phyloP scores from a whole-genome alignment of 2,329 filamentous ascomycete species.

The Dactylellina drechsleri region DNA sequence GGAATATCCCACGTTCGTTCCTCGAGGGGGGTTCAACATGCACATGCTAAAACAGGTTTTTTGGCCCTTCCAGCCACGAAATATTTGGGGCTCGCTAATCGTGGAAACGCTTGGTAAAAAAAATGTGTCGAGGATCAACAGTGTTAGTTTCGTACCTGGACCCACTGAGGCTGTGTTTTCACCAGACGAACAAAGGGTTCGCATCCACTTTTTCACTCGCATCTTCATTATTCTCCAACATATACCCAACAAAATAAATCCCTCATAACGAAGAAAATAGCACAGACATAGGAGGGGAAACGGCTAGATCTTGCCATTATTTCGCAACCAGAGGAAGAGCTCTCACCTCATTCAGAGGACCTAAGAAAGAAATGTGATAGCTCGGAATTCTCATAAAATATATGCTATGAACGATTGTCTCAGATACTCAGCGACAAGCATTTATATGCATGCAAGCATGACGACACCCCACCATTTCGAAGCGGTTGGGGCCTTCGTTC shows the following conservation, averaged over 20 bases:
- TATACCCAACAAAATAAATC: conserved; percentile 26
- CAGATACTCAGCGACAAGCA: neutral
- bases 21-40: no score
- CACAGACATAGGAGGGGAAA: neutral
- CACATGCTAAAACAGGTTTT: conserved; percentile 43
- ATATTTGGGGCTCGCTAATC: conserved; percentile 45
- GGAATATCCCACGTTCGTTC: no score
- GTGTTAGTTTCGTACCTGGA: conserved; percentile 36
- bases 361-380: no score
- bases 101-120: conserved; percentile 24
- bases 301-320: no score
- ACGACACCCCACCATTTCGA: neutral
- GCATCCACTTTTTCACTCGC: neutral
- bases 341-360: no score
- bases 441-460: neutral
- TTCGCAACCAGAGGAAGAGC: no score
- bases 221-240: neutral
- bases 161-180: conserved; percentile 48
- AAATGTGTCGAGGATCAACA: conserved; percentile 11
- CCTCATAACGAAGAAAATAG: conserved; percentile 21
- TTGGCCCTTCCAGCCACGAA: conserved; percentile 5
- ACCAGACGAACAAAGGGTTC: conserved; percentile 5
- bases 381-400: no score
- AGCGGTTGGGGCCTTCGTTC: conserved; percentile 6
- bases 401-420: no score